phyloP scores from a whole-genome alignment of 2,329 filamentous ascomycete species.

The Aspergillus tubingensis region DNA sequence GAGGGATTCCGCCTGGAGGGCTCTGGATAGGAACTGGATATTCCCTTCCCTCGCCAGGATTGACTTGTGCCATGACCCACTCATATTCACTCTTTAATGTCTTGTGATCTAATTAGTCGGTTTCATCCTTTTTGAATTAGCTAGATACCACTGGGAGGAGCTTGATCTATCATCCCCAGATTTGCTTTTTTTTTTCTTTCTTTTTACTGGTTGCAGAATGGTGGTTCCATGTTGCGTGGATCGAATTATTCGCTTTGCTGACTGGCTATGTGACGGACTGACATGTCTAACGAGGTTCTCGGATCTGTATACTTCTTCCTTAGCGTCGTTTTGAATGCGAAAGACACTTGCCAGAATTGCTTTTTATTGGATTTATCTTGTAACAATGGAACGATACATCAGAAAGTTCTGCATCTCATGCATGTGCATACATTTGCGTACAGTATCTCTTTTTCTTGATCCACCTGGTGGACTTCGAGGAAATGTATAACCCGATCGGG shows the following conservation, averaged over 20 bases:
- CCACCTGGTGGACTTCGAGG: neutral
- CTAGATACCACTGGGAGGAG: conserved; percentile 29
- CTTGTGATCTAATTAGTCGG: conserved; percentile 8
- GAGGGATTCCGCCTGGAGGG: neutral
- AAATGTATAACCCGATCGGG: conserved; percentile 13
- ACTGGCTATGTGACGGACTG: conserved; percentile 1
- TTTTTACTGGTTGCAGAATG: conserved; percentile 3
- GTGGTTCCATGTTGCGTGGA: conserved; percentile 5
- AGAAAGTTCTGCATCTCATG: neutral
- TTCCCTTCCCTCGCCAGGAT: conserved; percentile 14
- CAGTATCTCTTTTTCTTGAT: neutral
- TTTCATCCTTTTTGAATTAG: conserved; percentile 14
- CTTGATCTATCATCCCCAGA: conserved; percentile 12
- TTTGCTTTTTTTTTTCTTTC: conserved; percentile 11
- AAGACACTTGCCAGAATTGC: neutral
- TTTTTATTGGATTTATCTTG: too few relatives aligned
- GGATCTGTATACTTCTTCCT: conserved; percentile 1
- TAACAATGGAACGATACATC: neutral
- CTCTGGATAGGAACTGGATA: conserved; percentile 25
- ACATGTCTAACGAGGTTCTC: conserved; percentile 4
- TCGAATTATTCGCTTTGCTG: neutral
- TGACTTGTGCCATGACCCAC: conserved; percentile 31
- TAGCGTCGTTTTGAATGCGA: neutral
- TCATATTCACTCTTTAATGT: conserved; percentile 30
- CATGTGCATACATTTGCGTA: neutral